Percentiles rank a stretch among this genome's conserved stretches.
phyloP scores from a whole-genome alignment of 305 asterid genomes.

The Fraxinus baroniana region DNA sequence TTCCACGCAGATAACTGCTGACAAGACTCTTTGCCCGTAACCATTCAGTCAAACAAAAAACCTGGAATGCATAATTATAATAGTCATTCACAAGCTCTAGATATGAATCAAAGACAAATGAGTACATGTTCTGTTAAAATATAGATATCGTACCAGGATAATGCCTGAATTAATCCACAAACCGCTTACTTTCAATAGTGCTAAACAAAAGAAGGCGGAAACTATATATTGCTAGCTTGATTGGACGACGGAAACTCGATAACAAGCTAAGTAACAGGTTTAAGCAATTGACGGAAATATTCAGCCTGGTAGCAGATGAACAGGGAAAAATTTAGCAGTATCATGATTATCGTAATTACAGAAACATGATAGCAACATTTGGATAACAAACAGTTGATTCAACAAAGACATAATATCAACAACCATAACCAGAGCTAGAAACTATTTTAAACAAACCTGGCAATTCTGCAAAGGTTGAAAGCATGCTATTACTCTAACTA shows the following conservation, averaged over 20 bases:
- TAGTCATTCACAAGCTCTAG: slow-evolving; percentile 18
- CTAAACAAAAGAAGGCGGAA: slow-evolving; percentile 30
- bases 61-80: slow-evolving; percentile 33
- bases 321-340: slow-evolving; percentile 21
- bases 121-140: slow-evolving; percentile 1
- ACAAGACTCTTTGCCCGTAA: slow-evolving; percentile 39
- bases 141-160: slow-evolving; percentile 42
- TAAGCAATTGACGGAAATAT: slow-evolving; percentile 85
- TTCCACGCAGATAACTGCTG: slow-evolving; percentile 49
- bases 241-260: slow-evolving; percentile 27
- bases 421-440: slow-evolving; percentile 5
- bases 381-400: neutral
- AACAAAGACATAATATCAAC: slow-evolving; percentile 6
- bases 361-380: neutral
- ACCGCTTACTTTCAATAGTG: slow-evolving; percentile 26
- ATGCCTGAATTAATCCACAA: slow-evolving; percentile 31
- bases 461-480: slow-evolving; percentile 78
- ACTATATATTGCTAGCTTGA: slow-evolving; percentile 43
- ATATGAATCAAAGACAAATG: slow-evolving; percentile 24
- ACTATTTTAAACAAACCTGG: slow-evolving; percentile 56
- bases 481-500: slow-evolving; percentile 82
- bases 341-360: slow-evolving; percentile 6
- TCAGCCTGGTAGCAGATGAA: slow-evolving; percentile 61
- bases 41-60: slow-evolving; percentile 44
- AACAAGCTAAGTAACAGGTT: slow-evolving; percentile 82